Percentiles rank a stretch among this genome's conserved stretches.
Evolutionary conservation across 805 yeast genomes (phyloP).

Genomic region (Wickerhamiella sergipiensis): DNA sequence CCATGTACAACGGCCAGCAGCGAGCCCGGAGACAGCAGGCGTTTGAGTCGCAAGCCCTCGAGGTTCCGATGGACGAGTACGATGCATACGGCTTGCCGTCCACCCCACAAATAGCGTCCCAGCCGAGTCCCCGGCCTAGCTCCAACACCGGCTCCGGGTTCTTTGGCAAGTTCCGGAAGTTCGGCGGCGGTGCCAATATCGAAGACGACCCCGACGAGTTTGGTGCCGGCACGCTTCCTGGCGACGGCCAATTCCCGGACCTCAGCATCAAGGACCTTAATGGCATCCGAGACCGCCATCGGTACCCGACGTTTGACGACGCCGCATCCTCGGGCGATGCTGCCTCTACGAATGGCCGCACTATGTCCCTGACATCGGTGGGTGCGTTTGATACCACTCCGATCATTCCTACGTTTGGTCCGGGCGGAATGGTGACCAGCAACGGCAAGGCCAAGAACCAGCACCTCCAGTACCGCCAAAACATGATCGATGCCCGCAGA

Average conservation of each 20-base stretch:
- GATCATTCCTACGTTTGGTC: conserved; percentile 23
- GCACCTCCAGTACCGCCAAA: conserved; percentile 17
- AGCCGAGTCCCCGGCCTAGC: not conserved
- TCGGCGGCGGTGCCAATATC: conserved; percentile 11
- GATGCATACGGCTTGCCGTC: conserved; percentile 19
- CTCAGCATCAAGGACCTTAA: conserved; percentile 15
- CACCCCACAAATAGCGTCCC: not conserved
- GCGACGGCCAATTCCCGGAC: conserved; percentile 16
- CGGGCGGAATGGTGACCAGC: conserved; percentile 3
- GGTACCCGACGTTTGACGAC: conserved; percentile 22
- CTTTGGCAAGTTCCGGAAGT: conserved; percentile 13
- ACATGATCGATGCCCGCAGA: conserved; percentile 18
- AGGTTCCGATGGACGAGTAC: conserved; percentile 7
- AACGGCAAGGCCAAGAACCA: conserved; percentile 7
- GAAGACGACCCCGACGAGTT: conserved; percentile 18
- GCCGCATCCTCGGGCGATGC: conserved; percentile 3
- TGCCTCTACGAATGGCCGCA: conserved; percentile 9
- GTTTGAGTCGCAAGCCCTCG: conserved; percentile 6
- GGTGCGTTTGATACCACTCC: conserved; percentile 25
- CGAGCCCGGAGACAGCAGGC: conserved; percentile 7
- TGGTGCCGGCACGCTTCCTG: not conserved
- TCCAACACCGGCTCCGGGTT: conserved; percentile 8
- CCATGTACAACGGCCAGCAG: conserved; percentile 11
- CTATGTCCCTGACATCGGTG: conserved; percentile 23
- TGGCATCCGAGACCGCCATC: conserved; percentile 22